Evolutionary conservation across 176 grass and related monocot genomes (phyloP), one percentile per base, ranked within the genome.

Genomic region (Musa itinerans): DNA sequence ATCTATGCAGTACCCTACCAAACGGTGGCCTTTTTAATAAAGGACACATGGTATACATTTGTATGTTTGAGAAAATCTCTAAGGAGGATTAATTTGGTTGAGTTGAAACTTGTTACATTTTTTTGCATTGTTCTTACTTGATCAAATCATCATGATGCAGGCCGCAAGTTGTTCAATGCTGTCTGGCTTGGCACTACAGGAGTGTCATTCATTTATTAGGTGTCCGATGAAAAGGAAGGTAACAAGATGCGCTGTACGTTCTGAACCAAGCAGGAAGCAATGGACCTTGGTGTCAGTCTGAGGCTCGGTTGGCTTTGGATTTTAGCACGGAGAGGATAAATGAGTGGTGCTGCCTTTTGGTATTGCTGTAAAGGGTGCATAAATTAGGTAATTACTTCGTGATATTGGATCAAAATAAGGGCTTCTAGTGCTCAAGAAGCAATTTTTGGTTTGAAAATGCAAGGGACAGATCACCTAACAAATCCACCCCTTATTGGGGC

Each of bases 351-450:
- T 1, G 62, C 52, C 50, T 25, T 49, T 85, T 85, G 15, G 83
- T 68, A 21, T 80, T 76, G 27, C 80, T 56, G 67, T 80, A 80
- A n/a, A 80, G 72, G 20, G 52, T 80, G 71, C 83, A 85, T 23
- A 85, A 85, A 34, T 34, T 34, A 34, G 29, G 29, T 34, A 34
- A 34, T 34, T 34, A 34, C 29, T 34, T 34, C 4, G 29, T 3
- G 29, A 34, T 34, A 34, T 34, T 34, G 29, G 29, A 4, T 34
- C 29, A 34, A 34, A 34, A 34, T 34, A 34, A 34, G 29, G 2
- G 29, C 29, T 34, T 2, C 29, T 34, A 34, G 29, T 34, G 29
- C 29, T 34, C 29, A 34, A 34, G 29, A 34, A 34, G 2, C 29
- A 34, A 3, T 34, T 34, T 34, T 34, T 34, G 29, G 29, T 51